Evolutionary conservation across 805 yeast species (phyloP).

Genomic region (Suhomyces tanzawaensis): DNA sequence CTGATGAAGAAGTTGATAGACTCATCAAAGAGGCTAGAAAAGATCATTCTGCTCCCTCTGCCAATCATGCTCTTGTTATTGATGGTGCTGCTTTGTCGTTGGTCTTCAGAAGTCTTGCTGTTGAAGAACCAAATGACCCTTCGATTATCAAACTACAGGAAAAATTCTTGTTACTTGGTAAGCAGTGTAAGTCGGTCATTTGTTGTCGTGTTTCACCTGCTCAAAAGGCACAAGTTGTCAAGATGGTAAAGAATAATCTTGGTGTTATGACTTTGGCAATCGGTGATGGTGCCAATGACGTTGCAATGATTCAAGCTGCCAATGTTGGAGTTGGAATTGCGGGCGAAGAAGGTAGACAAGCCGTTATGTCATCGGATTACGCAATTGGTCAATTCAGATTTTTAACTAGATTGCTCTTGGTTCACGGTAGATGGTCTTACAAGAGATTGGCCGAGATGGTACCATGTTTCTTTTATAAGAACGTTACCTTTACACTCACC

Average conservation of each 20-base stretch:
- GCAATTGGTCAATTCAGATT: conserved; percentile 83
- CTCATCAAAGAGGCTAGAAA: conserved; percentile 48
- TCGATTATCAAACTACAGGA: conserved; percentile 14
- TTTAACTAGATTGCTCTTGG: conserved; percentile 60
- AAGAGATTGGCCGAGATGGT: conserved; percentile 81
- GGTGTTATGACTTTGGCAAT: conserved; percentile 84
- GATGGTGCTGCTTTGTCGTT: conserved; percentile 75
- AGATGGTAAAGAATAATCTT: conserved; percentile 67
- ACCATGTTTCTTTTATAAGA: conserved; percentile 77
- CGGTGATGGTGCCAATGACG: conserved; percentile 89
- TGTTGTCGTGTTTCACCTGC: conserved; percentile 90
- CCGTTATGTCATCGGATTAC: conserved; percentile 84
- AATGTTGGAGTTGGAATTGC: conserved; percentile 88
- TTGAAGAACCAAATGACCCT: conserved; percentile 38
- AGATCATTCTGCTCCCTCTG: conserved; percentile 65
- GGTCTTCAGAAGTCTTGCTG: conserved; percentile 39
- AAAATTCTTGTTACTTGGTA: conserved; percentile 69
- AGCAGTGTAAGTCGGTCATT: conserved; percentile 76
- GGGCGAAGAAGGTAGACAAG: conserved; percentile 89
- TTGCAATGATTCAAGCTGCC: conserved; percentile 88
- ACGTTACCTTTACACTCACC: conserved; percentile 70
- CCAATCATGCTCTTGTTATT: conserved; percentile 65
- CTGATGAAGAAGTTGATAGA: conserved; percentile 26
- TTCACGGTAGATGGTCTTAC: conserved; percentile 87
- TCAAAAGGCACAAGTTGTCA: conserved; percentile 82